These are phyloP conservation scores for Hericium coralloides DNA, from an alignment of 768 basidiomycete species.

Conservation along the genomic window DNA sequence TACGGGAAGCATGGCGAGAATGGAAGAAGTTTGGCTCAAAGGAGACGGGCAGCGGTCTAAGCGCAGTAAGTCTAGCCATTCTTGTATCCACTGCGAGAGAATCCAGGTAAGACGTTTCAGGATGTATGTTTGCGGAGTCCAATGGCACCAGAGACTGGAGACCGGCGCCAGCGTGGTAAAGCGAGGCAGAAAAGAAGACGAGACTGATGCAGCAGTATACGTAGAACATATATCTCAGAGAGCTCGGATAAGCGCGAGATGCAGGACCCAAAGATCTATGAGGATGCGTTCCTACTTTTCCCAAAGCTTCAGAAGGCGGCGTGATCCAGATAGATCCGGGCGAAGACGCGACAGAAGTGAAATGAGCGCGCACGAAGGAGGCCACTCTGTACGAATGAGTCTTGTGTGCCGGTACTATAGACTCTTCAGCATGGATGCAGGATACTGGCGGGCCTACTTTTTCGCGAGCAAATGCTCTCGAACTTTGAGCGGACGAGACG, in stretches of 20 bases:
- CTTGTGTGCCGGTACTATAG: neutral
- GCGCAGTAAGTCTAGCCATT: slow-evolving; percentile 17
- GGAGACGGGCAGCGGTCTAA: slow-evolving; percentile 15
- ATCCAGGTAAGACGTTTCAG: slow-evolving; percentile 2
- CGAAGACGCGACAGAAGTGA: neutral
- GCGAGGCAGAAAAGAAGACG: slow-evolving; percentile 10
- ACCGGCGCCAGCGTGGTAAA: slow-evolving; percentile 2
- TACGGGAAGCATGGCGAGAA: neutral
- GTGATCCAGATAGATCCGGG: neutral
- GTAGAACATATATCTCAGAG: slow-evolving; percentile 8
- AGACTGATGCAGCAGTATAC: slow-evolving; percentile 8
- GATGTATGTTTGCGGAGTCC: neutral
- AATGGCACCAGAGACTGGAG: neutral
- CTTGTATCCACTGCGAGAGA: slow-evolving; percentile 1
- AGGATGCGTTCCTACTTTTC: neutral
- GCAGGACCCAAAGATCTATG: neutral
- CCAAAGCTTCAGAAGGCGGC: neutral
- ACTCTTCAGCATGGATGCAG: too few species aligned
- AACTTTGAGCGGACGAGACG: neutral
- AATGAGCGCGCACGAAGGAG: neutral
- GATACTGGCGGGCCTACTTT: too few species aligned
- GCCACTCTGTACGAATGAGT: neutral
- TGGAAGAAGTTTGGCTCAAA: slow-evolving; percentile 15
- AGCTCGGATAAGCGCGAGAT: neutral
- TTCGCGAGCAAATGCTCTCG: too few species aligned